Base-by-base conservation (phyloP, 2,329 filamentous ascomycete species). In the Aspergillus fischeri region DNA sequence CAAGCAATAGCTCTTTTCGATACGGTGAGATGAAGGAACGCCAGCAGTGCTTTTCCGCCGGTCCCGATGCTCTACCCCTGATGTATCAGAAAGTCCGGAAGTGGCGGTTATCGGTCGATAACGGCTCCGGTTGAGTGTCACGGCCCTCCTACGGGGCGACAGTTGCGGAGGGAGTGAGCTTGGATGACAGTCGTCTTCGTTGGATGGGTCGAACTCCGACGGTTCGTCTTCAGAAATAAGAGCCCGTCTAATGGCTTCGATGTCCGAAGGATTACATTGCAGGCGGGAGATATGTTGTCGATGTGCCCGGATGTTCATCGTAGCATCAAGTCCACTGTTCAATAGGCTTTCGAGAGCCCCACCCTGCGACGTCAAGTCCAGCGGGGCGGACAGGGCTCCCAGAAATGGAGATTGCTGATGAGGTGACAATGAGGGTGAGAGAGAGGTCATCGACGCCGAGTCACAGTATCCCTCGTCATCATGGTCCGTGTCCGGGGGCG, bases 381-480 rank as follows among this genome's bases (percentile, higher is more conserved):
- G 54, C 2, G 70, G 71, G 3, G 64, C 64, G 24, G 65, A 72
- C 0, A 70, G 71, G 1, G 70, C 68, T 24, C 65, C 70, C n/a
- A 67, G 51, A 20, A 65, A 65, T 1, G 58, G 70, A 20, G 60
- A 69, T 63, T 63, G 67, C 51, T 60, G 68, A 9, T 59, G 57
- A 1, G 61, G 55, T 0, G 60, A 76, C 63, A 84, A 84, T 2
- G 64, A 57, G 1, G 59, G 76, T 62, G 84, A 86, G 56, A 90
- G 87, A 58, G 81, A 86, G 64, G 80, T 85, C 65, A 81, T 93
- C 57, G 74, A 78, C 4, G 78, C 77, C 50, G 85, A 88, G 70
- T 79, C 79, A 60, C 63, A 65, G 29, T 64, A 67, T 45, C 68
- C 66, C 42, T 73, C 69, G n/a, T 73, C 71, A 49, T 74, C 71